These are phyloP conservation scores for Quillaja saponaria DNA, from an alignment of 306 rosid genomes.

Conservation along the genomic window DNA sequence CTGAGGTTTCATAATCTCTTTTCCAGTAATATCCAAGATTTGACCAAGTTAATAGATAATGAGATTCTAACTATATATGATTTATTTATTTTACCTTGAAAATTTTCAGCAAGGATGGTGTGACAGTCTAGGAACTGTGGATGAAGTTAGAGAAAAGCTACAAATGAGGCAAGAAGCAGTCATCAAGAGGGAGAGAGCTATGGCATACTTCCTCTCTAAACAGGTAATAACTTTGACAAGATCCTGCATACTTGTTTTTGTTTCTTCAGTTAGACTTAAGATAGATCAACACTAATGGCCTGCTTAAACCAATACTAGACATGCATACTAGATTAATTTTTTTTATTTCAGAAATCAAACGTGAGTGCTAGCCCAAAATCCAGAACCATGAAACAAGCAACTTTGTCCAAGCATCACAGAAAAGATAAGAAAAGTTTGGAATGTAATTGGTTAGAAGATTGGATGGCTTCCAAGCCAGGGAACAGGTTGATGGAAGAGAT, in stretches of 20 bases:
- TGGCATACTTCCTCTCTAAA: constrained; percentile 56
- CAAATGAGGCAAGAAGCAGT: constrained; percentile 70
- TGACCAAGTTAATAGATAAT: neutral
- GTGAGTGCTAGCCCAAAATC: constrained; percentile 58
- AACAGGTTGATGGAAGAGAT: constrained; percentile 51
- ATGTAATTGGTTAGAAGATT: constrained; percentile 63
- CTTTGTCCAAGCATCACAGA: constrained; percentile 44
- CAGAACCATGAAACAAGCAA: constrained; percentile 37
- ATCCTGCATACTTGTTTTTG: constrained; percentile 4
- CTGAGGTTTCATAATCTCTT: constrained; percentile 53
- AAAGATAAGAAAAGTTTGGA: constrained; percentile 41
- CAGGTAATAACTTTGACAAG: constrained; percentile 49
- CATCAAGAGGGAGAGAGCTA: constrained; percentile 71
- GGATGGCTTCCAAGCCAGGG: constrained; percentile 85
- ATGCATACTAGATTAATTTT: neutral
- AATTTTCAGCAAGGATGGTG: constrained; percentile 77
- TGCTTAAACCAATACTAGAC: neutral
- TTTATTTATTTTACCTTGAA: constrained; percentile 5
- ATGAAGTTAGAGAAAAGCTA: constrained; percentile 64
- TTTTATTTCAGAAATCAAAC: constrained; percentile 53
- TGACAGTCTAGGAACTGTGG: constrained; percentile 63
- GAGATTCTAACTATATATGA: constrained; percentile 6
- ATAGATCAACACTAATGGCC: neutral
- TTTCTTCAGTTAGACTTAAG: constrained; percentile 15
- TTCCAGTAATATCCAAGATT: neutral